A percentile compares a stretch with the other conserved stretches of the same genome.
phyloP scores from a whole-genome alignment of 2,329 filamentous ascomycete species.

The Penicillium sp. region DNA sequence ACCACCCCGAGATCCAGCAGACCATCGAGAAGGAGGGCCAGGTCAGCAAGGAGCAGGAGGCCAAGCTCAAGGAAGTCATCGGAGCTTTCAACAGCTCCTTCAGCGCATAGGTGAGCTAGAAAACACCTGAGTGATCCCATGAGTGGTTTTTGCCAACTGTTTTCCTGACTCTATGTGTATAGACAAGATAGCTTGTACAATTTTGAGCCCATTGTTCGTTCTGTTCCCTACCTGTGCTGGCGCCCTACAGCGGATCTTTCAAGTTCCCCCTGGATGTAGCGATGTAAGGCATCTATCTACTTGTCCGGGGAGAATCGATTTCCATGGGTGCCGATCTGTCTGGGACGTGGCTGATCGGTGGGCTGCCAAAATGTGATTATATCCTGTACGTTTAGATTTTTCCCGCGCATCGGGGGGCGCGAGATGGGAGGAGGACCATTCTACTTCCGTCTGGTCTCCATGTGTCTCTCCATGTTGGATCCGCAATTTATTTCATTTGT shows the following conservation, averaged over 20 bases:
- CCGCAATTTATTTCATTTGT: slow-evolving; percentile 38
- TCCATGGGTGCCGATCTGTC: slow-evolving; percentile 1
- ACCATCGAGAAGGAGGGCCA: slow-evolving; percentile 94
- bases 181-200: slow-evolving; percentile 48
- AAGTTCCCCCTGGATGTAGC: slow-evolving; percentile 31
- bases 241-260: slow-evolving; percentile 10
- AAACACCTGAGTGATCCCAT: slow-evolving; percentile 32
- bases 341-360: slow-evolving; percentile 11
- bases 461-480: slow-evolving; percentile 28
- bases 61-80: slow-evolving; percentile 65
- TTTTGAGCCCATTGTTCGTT: slow-evolving; percentile 44
- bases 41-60: slow-evolving; percentile 84
- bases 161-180: slow-evolving; percentile 44
- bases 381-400: slow-evolving; percentile 45
- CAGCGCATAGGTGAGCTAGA: slow-evolving; percentile 46
- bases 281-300: slow-evolving; percentile 24
- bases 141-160: slow-evolving; percentile 39
- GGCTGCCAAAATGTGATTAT: slow-evolving; percentile 38
- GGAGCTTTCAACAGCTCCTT: slow-evolving; percentile 91
- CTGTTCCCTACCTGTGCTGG: slow-evolving; percentile 30
- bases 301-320: slow-evolving; percentile 21
- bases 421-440: slow-evolving; percentile 28
- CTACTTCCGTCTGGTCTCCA: slow-evolving; percentile 29
- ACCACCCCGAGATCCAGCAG: slow-evolving; percentile 77
- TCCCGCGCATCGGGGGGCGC: slow-evolving; percentile 31